These are phyloP conservation scores for Polytolypa hystricis DNA, from an alignment of 2,329 filamentous ascomycete species.

Conservation along the genomic window DNA sequence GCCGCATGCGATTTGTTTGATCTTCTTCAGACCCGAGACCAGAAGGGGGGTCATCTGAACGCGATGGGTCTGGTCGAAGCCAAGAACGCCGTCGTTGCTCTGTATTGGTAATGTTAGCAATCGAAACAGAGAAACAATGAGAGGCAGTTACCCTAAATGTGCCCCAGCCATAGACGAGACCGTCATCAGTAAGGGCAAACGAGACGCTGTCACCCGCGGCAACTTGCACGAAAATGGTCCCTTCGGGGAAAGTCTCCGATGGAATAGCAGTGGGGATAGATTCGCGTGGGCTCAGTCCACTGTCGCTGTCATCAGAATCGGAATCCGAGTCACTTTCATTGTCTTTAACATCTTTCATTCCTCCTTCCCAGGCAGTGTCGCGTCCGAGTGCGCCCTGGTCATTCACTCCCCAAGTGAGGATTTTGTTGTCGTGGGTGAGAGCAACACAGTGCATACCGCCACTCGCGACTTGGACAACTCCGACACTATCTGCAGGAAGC, in stretches of 20 bases:
- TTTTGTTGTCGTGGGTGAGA: conserved; percentile 67
- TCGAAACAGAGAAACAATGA: conserved; percentile 5
- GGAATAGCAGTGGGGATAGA: conserved; percentile 43
- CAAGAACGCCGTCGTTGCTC: conserved; percentile 54
- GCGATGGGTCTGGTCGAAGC: conserved; percentile 39
- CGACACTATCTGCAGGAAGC: conserved; percentile 45
- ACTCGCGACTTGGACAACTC: conserved; percentile 63
- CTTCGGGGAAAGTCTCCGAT: conserved; percentile 38
- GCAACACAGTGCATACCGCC: conserved; percentile 75
- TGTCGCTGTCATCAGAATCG: conserved; percentile 36
- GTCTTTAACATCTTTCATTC: conserved; percentile 41
- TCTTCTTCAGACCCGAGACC: conserved; percentile 42
- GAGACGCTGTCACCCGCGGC: conserved; percentile 49
- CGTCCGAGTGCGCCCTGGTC: conserved; percentile 72
- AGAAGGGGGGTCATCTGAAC: conserved; percentile 38
- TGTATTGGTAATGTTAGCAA: conserved; percentile 18
- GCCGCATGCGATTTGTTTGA: conserved; percentile 43
- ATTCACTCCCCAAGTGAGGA: conserved; percentile 80
- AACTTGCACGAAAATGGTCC: conserved; percentile 46
- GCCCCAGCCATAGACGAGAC: conserved; percentile 51
- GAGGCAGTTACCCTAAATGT: conserved; percentile 43
- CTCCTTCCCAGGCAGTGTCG: conserved; percentile 58
- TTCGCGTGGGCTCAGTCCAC: conserved; percentile 47
- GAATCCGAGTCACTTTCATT: conserved; percentile 45
- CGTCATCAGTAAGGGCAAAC: conserved; percentile 50